Evolutionary conservation across 2,329 filamentous ascomycete genomes (phyloP).

Genomic region (Juglanconis sp.): DNA sequence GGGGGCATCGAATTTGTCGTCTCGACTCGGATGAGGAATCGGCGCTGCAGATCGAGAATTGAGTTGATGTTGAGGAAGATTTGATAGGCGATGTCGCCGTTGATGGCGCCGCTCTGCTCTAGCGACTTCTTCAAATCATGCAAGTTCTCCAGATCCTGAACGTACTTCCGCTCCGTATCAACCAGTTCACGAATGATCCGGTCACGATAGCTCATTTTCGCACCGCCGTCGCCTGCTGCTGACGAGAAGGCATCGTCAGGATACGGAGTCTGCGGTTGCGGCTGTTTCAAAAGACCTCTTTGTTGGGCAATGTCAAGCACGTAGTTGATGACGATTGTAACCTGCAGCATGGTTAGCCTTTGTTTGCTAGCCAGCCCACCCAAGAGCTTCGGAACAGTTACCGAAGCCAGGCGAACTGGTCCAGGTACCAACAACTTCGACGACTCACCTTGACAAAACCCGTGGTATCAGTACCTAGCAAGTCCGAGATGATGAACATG

Average conservation of each 20-base stretch:
- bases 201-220: slow-evolving; percentile 72
- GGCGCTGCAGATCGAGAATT: slow-evolving; percentile 90
- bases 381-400: no score
- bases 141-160: slow-evolving; percentile 91
- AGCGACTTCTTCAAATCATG: slow-evolving; percentile 88
- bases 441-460: slow-evolving; percentile 83
- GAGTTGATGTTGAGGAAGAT: slow-evolving; percentile 97
- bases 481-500: slow-evolving; percentile 86
- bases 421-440: neutral
- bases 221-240: slow-evolving; percentile 24
- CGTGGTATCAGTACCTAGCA: slow-evolving; percentile 91
- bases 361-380: neutral
- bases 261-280: slow-evolving; percentile 43
- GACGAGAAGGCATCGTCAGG: slow-evolving; percentile 44
- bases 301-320: slow-evolving; percentile 84
- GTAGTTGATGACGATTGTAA: slow-evolving; percentile 86
- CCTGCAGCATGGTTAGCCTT: slow-evolving; percentile 40
- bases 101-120: slow-evolving; percentile 82
- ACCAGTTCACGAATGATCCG: slow-evolving; percentile 90
- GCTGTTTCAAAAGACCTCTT: slow-evolving; percentile 67
- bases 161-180: slow-evolving; percentile 94
- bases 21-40: slow-evolving; percentile 93
- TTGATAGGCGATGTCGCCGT: slow-evolving; percentile 85
- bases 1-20: slow-evolving; percentile 84
- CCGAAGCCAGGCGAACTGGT: no score